Evolutionary conservation across 208 protist species (phyloP).

Genomic region (Trypanosoma avium): DNA sequence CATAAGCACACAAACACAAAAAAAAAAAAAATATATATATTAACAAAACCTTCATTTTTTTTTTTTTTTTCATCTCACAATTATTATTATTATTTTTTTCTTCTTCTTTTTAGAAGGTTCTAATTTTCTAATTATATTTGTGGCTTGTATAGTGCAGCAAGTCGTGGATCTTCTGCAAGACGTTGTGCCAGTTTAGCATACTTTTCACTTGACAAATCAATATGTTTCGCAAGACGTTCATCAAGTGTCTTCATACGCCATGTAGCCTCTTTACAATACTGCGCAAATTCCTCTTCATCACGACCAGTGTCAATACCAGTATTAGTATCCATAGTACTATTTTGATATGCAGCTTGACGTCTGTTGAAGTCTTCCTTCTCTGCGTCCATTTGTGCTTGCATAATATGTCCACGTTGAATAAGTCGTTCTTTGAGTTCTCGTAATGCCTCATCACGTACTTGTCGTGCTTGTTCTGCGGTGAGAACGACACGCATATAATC

Average conservation of each 20-base stretch:
- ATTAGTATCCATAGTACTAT: conserved; percentile 58
- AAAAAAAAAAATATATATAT: too few relatives aligned
- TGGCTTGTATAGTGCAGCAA: conserved; percentile 58
- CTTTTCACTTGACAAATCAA: conserved; percentile 84
- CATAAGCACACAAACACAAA: conserved; percentile 14
- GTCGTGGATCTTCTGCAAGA: conserved; percentile 71
- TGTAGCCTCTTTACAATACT: conserved; percentile 89
- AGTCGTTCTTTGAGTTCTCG: conserved; percentile 88
- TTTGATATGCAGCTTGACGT: conserved; percentile 74
- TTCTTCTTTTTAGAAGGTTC: background rate
- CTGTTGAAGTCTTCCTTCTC: conserved; percentile 87
- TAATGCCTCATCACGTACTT: conserved; percentile 83
- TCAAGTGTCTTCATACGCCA: conserved; percentile 91
- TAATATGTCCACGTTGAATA: conserved; percentile 90
- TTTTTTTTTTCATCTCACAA: conserved; percentile 2
- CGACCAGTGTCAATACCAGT: conserved; percentile 62
- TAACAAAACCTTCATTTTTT: conserved; percentile 23
- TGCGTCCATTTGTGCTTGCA: conserved; percentile 85
- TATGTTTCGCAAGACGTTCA: conserved; percentile 83
- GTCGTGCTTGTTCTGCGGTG: conserved; percentile 69
- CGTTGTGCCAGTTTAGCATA: conserved; percentile 79
- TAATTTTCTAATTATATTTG: background rate
- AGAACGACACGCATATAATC: conserved; percentile 76
- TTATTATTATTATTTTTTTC: background rate
- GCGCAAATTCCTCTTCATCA: conserved; percentile 82